phyloP scores from a whole-genome alignment of 495 filamentous ascomycete genomes.

The Pyrenopolyporus hunteri region DNA sequence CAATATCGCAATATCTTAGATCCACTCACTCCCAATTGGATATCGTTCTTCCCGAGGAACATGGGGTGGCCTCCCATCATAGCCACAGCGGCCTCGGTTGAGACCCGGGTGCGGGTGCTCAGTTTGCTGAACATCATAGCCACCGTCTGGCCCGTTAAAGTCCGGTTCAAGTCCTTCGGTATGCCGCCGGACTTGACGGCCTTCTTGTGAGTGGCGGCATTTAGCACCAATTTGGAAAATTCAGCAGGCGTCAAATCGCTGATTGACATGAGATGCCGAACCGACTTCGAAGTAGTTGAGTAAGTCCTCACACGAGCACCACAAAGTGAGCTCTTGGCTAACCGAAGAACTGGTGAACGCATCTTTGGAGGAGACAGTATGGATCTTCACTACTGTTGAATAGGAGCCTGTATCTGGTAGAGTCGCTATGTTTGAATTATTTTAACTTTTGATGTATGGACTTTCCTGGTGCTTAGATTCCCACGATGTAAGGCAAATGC shows the following conservation, averaged over 20 bases:
- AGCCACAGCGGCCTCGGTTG: conserved; percentile 84
- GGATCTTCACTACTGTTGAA: background rate
- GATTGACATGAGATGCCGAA: conserved; percentile 88
- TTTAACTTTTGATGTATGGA: background rate
- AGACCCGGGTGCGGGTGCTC: conserved; percentile 89
- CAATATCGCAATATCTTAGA: background rate
- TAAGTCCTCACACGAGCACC: conserved; percentile 38
- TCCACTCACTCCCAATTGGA: conserved; percentile 81
- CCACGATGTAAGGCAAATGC: too few species aligned
- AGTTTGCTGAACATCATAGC: conserved; percentile 97
- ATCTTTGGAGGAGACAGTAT: conserved; percentile 19
- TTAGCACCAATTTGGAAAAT: conserved; percentile 78
- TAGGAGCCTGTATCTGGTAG: background rate
- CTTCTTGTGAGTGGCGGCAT: conserved; percentile 76
- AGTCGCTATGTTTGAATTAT: background rate
- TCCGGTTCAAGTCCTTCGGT: conserved; percentile 59
- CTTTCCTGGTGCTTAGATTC: too few species aligned
- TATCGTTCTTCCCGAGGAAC: conserved; percentile 94
- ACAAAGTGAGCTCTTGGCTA: conserved; percentile 17
- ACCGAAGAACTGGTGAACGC: conserved; percentile 25
- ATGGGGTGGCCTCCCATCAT: conserved; percentile 90
- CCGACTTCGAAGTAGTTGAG: conserved; percentile 34
- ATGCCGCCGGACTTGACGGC: conserved; percentile 74
- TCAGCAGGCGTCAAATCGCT: conserved; percentile 81
- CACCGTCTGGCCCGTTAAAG: conserved; percentile 73